These are phyloP conservation scores for Nitzschia sp. DNA, from an alignment of 108 stramenopile genomes.

Conservation along the genomic window DNA sequence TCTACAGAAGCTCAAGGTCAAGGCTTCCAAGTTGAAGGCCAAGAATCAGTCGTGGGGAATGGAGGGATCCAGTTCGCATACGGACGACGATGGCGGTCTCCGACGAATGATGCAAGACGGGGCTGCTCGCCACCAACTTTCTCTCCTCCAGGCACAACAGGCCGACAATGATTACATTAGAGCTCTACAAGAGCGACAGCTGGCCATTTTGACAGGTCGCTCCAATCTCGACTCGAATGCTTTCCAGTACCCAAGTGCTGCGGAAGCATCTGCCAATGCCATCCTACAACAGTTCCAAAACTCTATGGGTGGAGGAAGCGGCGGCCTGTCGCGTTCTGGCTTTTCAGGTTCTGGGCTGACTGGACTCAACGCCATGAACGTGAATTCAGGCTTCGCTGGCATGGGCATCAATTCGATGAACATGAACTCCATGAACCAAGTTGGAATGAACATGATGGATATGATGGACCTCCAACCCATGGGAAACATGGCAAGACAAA, in stretches of 20 bases:
- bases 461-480: conserved; percentile 12
- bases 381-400: not conserved
- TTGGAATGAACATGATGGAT: conserved; percentile 4
- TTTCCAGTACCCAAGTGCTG: conserved; percentile 27
- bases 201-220: conserved; percentile 13
- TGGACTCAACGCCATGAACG: conserved; percentile 4
- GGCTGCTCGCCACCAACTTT: conserved; percentile 5
- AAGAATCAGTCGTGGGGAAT: not conserved
- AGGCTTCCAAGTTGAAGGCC: conserved; percentile 1
- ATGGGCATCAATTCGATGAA: conserved; percentile 9
- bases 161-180: conserved; percentile 20
- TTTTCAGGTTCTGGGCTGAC: not conserved
- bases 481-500: not conserved
- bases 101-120: conserved; percentile 2
- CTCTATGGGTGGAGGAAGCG: not conserved
- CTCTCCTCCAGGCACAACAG: conserved; percentile 6
- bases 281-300: conserved; percentile 22
- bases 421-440: conserved; percentile 5
- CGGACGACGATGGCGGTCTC: not conserved
- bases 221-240: not conserved
- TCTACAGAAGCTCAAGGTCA: conserved; percentile 23
- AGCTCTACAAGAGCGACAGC: conserved; percentile 20
- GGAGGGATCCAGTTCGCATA: not conserved
- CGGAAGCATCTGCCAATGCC: conserved; percentile 35
- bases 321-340: not conserved